These are phyloP conservation scores for Nymphaea thermarum DNA, from an alignment of 164 flowering plant species.

Conservation along the genomic window DNA sequence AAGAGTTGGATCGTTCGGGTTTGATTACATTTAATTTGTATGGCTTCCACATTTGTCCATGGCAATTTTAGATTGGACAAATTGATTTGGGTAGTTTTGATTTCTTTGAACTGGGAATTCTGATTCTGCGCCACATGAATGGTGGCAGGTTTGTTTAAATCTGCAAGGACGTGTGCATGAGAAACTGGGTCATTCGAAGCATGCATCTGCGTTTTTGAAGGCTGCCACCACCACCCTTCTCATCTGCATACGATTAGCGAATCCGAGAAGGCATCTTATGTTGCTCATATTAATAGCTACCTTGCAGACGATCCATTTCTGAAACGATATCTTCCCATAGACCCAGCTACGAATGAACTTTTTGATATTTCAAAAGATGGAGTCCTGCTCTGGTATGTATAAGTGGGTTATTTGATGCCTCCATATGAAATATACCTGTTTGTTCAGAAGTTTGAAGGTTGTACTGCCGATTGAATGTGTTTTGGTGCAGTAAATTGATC, in stretches of 20 bases:
- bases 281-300: conserved; percentile 75
- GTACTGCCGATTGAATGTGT: neutral
- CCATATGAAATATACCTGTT: too few relatives aligned
- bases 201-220: conserved; percentile 63
- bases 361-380: conserved; percentile 83
- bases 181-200: conserved; percentile 48
- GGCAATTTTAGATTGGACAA: neutral
- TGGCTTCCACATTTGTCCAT: too few relatives aligned
- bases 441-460: too few relatives aligned
- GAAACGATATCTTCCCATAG: conserved; percentile 64
- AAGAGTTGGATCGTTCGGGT: neutral
- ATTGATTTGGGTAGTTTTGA: neutral
- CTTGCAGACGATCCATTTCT: conserved; percentile 79
- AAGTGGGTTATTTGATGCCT: neutral
- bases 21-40: too few relatives aligned
- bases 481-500: conserved; percentile 67
- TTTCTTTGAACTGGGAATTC: neutral
- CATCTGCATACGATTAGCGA: conserved; percentile 71
- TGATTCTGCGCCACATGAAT: neutral
- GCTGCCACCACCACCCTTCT: conserved; percentile 67
- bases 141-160: conserved; percentile 45
- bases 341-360: conserved; percentile 54
- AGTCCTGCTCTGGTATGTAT: conserved; percentile 70
- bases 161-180: conserved; percentile 45
- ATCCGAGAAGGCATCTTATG: conserved; percentile 74